phyloP scores from a whole-genome alignment of 108 stramenopile species.

The Skeletonema costatum region DNA sequence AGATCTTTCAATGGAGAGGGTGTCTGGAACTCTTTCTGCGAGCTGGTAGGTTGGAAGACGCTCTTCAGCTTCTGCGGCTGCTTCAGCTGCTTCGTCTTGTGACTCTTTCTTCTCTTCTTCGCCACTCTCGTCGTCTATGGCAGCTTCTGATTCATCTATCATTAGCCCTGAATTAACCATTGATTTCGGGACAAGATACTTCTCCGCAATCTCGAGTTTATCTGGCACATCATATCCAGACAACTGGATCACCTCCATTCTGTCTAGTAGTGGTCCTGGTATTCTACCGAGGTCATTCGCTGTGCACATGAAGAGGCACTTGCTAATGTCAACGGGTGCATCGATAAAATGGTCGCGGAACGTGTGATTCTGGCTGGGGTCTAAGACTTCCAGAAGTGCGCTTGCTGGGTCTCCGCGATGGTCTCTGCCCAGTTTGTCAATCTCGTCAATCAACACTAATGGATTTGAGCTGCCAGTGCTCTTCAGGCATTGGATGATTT shows the following conservation, averaged over 20 bases:
- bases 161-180: constrained; percentile 88
- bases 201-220: constrained; percentile 95
- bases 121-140: constrained; percentile 22
- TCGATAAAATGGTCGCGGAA: constrained; percentile 98
- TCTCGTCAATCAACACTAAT: constrained; percentile 96
- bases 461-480: constrained; percentile 86
- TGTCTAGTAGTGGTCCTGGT: constrained; percentile 94
- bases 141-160: constrained; percentile 47
- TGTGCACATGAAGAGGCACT: constrained; percentile 97
- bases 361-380: constrained; percentile 90
- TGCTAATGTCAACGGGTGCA: constrained; percentile 96
- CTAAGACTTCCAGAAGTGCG: constrained; percentile 93
- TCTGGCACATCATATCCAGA: constrained; percentile 98
- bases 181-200: constrained; percentile 95
- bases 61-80: neutral
- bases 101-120: constrained; percentile 18
- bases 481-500: constrained; percentile 96
- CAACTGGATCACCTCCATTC: constrained; percentile 97
- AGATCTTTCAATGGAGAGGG: constrained; percentile 64
- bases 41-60: constrained; percentile 46
- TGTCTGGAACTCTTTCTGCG: constrained; percentile 63
- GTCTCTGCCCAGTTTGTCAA: constrained; percentile 95
- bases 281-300: constrained; percentile 94
- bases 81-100: constrained; percentile 9
- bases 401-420: constrained; percentile 95